Percentiles rank a stretch among this genome's conserved stretches.
phyloP scores from a whole-genome alignment of 108 stramenopile genomes.

The Nitzschia putrida region DNA sequence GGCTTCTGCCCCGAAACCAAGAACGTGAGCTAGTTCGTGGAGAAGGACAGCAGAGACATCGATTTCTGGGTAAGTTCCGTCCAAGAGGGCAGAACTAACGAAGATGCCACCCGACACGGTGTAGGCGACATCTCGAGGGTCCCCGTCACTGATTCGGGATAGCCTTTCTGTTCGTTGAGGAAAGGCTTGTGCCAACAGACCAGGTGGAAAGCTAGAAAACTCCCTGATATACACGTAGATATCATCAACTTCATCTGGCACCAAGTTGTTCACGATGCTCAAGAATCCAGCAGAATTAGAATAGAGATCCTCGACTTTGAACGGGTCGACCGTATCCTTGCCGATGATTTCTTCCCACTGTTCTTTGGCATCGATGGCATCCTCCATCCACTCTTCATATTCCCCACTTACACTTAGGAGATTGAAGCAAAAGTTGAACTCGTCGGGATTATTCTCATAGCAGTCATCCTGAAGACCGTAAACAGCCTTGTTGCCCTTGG shows the following conservation, averaged over 20 bases:
- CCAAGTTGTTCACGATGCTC: neutral
- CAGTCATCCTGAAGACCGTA: slow-evolving; percentile 8
- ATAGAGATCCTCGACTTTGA: neutral
- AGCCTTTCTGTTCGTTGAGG: neutral
- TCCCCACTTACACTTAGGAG: neutral
- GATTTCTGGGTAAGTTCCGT: neutral
- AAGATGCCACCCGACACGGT: neutral
- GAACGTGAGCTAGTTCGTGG: slow-evolving; percentile 5
- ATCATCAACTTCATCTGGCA: neutral
- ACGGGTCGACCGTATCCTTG: neutral
- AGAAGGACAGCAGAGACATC: neutral
- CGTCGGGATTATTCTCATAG: neutral
- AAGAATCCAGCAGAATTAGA: too few species aligned
- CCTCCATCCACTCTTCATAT: neutral
- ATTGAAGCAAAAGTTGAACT: slow-evolving; percentile 4
- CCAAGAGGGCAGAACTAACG: neutral
- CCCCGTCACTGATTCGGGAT: neutral
- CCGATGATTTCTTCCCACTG: neutral
- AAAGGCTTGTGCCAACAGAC: neutral
- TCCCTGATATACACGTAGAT: neutral
- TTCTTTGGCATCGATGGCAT: neutral
- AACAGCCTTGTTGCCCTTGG: neutral
- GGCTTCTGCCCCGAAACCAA: neutral
- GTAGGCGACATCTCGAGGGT: neutral
- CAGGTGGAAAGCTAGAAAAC: neutral